Base-by-base conservation (phyloP, 805 yeast species). In the Pichia paraexigua region DNA sequence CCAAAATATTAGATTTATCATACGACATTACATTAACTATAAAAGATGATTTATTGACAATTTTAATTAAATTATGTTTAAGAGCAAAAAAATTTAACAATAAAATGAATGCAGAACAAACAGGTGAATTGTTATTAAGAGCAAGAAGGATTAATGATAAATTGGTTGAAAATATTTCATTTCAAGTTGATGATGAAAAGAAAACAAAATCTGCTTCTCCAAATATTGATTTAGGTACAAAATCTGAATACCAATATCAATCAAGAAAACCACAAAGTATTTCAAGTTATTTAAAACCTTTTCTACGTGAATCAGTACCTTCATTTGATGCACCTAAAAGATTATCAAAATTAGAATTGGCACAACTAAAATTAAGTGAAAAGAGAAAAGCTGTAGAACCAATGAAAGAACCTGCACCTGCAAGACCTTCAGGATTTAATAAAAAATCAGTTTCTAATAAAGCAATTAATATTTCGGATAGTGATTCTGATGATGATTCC, bases 41-140 rank as follows among this genome's bases (percentile, higher is more conserved):
- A 28, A 72, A 85, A 21, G 83, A 81, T 41, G 74, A 72, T 4
- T 71, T 71, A 1, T 71, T 87, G 45, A 72, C 83, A 13, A 75
- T 74, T 22, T 65, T 77, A 43, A 82, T 85, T 0, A 79, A 76
- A 51, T 80, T 82, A 60, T 90, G 85, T 40, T 72, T 81, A 2
- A 80, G 77, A 54, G 83, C 88, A 0, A 82, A 79, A 57, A 79
- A 75, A 56, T 83, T 75, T 63, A 84, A 84, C 53, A 89, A 83
- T 62, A 87, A 82, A 62, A 70, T 92, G 43, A 75, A 82, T 1
- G 81, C 76, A 27, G 78, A 79, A 43, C 96, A 90, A 61, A 71
- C 85, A 6, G 69, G 74, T 22, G 83, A 81, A 46, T 77, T 91
- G 37, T 63, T 89, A 39, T 68, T 78, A 0, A 77, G 79, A 55